phyloP scores from a whole-genome alignment of 2,329 filamentous ascomycete species.

The Cladosporium sp. region DNA sequence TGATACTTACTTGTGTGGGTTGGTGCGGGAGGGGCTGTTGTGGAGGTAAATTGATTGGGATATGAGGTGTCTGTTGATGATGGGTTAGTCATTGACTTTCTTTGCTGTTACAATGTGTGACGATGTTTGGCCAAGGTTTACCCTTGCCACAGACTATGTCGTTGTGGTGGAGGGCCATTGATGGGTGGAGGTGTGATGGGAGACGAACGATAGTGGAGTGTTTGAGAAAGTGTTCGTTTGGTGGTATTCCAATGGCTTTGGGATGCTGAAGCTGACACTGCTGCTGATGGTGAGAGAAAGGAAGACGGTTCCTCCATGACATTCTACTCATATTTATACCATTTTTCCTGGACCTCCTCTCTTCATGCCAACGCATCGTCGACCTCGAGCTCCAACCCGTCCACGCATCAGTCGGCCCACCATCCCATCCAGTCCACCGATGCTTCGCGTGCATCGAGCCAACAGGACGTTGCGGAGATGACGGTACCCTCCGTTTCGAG shows the following conservation, averaged over 20 bases:
- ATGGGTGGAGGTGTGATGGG: not conserved
- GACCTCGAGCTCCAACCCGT: conserved; percentile 5
- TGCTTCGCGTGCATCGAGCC: conserved; percentile 13
- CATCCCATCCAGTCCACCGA: conserved; percentile 5
- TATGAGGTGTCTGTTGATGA: not conserved
- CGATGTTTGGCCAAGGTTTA: not conserved
- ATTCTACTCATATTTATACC: conserved; percentile 29
- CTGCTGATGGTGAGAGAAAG: conserved; percentile 9
- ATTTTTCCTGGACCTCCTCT: conserved; percentile 16
- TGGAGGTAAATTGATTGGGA: conserved; percentile 7
- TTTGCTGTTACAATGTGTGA: not conserved
- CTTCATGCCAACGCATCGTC: conserved; percentile 13
- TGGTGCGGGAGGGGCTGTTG: not conserved
- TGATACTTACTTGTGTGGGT: not conserved
- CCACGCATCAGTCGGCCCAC: conserved; percentile 8
- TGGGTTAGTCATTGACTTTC: not conserved
- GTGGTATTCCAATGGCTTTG: not conserved
- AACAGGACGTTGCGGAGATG: conserved; percentile 12
- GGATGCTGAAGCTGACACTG: conserved; percentile 1
- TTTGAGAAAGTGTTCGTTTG: not conserved
- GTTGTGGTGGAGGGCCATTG: not conserved
- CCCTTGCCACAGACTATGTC: not conserved
- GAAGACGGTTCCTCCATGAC: conserved; percentile 7
- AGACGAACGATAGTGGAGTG: not conserved
- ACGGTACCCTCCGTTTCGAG: conserved; percentile 20